These are phyloP conservation scores for Fraxinus floribunda DNA, from an alignment of 305 asterid species.

Conservation along the genomic window DNA sequence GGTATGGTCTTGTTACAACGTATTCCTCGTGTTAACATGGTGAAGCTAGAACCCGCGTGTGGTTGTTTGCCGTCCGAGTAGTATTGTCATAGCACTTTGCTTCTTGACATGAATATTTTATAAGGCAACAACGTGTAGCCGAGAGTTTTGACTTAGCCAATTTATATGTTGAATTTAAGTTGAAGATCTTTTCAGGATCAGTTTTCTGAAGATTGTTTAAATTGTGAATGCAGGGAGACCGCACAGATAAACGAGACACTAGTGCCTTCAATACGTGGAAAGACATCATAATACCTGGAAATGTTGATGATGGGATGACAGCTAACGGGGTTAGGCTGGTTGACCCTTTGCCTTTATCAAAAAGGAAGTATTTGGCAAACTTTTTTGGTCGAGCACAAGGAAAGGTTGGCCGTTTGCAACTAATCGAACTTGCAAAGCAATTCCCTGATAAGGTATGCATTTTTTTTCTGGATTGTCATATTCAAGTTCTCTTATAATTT, in stretches of 20 bases:
- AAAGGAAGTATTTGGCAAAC: constrained; percentile 80
- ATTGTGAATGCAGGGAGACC: constrained; percentile 68
- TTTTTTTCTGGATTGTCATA: constrained; percentile 1
- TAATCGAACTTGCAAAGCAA: constrained; percentile 78
- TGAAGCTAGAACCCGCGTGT: neutral
- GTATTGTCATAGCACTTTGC: neutral
- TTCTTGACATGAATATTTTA: neutral
- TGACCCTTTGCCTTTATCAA: constrained; percentile 75
- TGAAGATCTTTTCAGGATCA: constrained; percentile 10
- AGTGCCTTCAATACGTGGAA: constrained; percentile 97
- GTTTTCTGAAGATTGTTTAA: constrained; percentile 11
- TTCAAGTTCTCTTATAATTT: neutral
- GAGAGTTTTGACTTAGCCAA: neutral
- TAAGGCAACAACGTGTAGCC: neutral
- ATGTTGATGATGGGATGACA: constrained; percentile 95
- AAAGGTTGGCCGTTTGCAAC: constrained; percentile 74
- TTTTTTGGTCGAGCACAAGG: constrained; percentile 95
- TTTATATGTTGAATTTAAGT: neutral
- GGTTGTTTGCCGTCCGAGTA: neutral
- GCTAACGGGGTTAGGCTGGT: constrained; percentile 52
- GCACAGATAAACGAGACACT: constrained; percentile 88
- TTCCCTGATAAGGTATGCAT: constrained; percentile 73
- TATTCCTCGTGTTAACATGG: neutral
- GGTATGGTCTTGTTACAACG: constrained; percentile 39
- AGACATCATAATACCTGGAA: constrained; percentile 93